Evolutionary conservation across 2,329 filamentous ascomycete genomes (phyloP), one percentile per base, ranked within the genome.

Genomic region (Didymella exigua): DNA sequence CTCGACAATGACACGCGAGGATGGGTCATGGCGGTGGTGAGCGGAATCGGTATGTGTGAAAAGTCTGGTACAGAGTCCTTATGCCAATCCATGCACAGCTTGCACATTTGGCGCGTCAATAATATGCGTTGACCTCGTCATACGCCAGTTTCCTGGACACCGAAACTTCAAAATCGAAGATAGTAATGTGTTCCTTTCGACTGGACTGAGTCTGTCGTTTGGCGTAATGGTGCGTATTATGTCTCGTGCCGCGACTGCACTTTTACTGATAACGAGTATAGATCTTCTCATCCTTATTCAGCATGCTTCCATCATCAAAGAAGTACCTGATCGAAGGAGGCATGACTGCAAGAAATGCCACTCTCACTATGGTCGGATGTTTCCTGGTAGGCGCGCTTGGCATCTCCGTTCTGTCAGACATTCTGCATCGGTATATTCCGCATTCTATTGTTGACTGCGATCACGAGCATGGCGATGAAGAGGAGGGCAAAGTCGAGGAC

Each of bases 261-360:
- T 11, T 47, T 29, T 23, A 37, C 60, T 71, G 26, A 70, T 51
- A 19, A 66, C 2, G 14, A 11, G 8, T 34, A 4, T 13, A 96
- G 92, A 84, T 96, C 34, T 97, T 96, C 75, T 96, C 93, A 30
- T 88, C 93, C 1, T 78, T 98, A 26, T 96, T 93, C 75, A 95
- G 88, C 75, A 97, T 98, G 90, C 83, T 98, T 7, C 93, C 93
- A 9, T 91, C 90, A 18, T 87, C 93, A 2, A 92, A 89, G 69
- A 81, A 81, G 33, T 96, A 96, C 69, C 82, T 99, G 3, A 79
- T 83, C 55, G 81, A 86, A 49, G 89, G 86, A 46, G 87, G 86
- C 14, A 87, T 87, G 75, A 81, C 84, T 7, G 80, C 90, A 3
- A 84, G 87, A 58, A 71, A 77, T 2, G 90, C 93, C 5, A 88